Conservation (phyloP, 2,329 filamentous ascomycete species). For the Ambrosiella xylebori region DNA sequence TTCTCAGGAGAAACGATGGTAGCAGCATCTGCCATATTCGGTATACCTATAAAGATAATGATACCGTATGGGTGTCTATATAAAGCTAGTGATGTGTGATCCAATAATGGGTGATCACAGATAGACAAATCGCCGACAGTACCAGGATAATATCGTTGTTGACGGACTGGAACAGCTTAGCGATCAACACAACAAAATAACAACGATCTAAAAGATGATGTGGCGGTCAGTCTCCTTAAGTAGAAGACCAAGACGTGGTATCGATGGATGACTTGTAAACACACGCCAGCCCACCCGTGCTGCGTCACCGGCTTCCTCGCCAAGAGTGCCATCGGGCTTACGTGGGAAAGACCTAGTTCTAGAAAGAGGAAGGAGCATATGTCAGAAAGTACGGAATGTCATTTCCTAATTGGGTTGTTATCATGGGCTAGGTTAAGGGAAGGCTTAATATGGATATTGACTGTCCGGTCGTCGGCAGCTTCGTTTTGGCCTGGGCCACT, state of each 20-base stretch:
- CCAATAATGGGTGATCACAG: background rate
- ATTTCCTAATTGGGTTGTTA: no score
- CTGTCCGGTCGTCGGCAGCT: no score
- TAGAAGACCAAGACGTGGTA: background rate
- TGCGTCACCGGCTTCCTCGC: background rate
- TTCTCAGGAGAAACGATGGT: background rate
- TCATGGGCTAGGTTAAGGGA: no score
- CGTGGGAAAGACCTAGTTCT: background rate
- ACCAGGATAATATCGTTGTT: background rate
- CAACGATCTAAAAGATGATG: background rate
- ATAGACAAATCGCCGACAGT: no score
- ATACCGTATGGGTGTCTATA: background rate
- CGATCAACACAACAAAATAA: background rate
- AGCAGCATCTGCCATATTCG: slow-evolving; percentile 1
- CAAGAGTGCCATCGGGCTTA: background rate
- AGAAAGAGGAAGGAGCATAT: background rate
- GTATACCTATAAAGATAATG: background rate
- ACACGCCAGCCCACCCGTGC: background rate
- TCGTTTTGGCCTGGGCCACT: no score
- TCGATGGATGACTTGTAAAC: background rate
- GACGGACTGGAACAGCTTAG: background rate
- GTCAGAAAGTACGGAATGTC: no score
- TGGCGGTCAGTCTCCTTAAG: background rate
- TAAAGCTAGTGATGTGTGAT: background rate
- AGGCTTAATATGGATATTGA: no score